Conservation (phyloP, 108 stramenopile species). For the Cylindrotheca fusiformis region DNA sequence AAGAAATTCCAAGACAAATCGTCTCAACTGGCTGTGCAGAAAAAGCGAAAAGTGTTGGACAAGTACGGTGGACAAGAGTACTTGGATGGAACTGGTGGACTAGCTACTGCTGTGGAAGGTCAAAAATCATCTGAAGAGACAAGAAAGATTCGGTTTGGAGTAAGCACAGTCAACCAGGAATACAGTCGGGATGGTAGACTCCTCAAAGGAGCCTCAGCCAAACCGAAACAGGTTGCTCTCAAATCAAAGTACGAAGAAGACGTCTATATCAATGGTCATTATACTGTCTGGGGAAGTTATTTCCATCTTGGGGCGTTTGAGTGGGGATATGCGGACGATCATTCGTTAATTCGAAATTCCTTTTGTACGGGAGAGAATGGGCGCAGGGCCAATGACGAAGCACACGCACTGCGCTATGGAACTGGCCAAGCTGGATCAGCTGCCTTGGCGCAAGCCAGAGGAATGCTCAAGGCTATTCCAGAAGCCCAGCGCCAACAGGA, state of each 20-base stretch:
- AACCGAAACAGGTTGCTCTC: conserved; percentile 38
- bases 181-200: conserved; percentile 85
- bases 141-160: conserved; percentile 73
- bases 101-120: conserved; percentile 33
- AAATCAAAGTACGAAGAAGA: conserved; percentile 98
- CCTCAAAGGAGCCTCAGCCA: conserved; percentile 38
- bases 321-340: conserved; percentile 99
- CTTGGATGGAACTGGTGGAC: conserved; percentile 59
- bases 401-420: conserved; percentile 75
- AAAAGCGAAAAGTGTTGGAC: conserved; percentile 86
- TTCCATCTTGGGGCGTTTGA: conserved; percentile 87
- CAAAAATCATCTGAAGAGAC: conserved; percentile 8
- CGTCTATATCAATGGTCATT: conserved; percentile 85
- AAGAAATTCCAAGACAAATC: conserved; percentile 81
- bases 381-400: conserved; percentile 87
- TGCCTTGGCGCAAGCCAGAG: conserved; percentile 76
- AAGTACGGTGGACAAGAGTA: conserved; percentile 94
- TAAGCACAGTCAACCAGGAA: conserved; percentile 65
- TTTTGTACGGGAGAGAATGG: conserved; percentile 96
- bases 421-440: conserved; percentile 77
- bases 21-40: conserved; percentile 61
- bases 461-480: conserved; percentile 78
- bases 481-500: conserved; percentile 8
- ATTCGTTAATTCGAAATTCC: conserved; percentile 81
- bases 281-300: conserved; percentile 95